Evolutionary conservation across 495 filamentous ascomycete species (phyloP), one percentile per base, ranked within the genome.

Genomic region (Xylaria longipes): DNA sequence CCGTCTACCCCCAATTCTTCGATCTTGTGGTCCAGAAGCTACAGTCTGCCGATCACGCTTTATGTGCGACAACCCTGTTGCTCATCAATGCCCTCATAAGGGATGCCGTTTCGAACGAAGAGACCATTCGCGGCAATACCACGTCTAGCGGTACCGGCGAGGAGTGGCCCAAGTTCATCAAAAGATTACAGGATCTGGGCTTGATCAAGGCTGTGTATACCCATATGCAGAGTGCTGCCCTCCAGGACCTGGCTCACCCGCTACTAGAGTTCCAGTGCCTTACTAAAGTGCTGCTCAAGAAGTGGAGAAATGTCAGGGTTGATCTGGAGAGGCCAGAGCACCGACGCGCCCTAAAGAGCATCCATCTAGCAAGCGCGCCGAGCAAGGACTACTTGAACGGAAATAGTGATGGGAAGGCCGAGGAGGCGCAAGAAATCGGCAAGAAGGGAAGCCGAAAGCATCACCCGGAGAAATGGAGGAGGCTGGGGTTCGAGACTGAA

Each of bases 131-230:
- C 65, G 75, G 75, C 63, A 78, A 64, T 4, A 27, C 71, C 22
- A 84, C 79, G 74, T 76, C 74, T 1, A 72, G 62, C 68, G 83
- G 80, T 1, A 75, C 71, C 27, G 87, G 85, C 31, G 88, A 89
- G 74, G 95, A 98, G 77, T 99, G 97, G 97, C 93, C 94, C 20
- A 94, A 92, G 71, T 97, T 98, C 76, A 95, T 99, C 69, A 97
- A 97, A 81, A 87, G 89, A 74, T 81, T 98, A 68, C 97, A 98
- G 77, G 95, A 98, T 81, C 82, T 98, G 31, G 97, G 96, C 0
- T 89, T 97, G 48, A 98, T 98, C 69, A 94, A 94, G 74, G 92
- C 93, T 37, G 96, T 97, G 41, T 97, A 90, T 79, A 84, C 89
- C 58, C 87, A 98, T 29, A 97, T 98, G 94, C 96, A 97, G 80